Conservation (phyloP, 2,329 filamentous ascomycete species). For the Trichophyton benhamiae region DNA sequence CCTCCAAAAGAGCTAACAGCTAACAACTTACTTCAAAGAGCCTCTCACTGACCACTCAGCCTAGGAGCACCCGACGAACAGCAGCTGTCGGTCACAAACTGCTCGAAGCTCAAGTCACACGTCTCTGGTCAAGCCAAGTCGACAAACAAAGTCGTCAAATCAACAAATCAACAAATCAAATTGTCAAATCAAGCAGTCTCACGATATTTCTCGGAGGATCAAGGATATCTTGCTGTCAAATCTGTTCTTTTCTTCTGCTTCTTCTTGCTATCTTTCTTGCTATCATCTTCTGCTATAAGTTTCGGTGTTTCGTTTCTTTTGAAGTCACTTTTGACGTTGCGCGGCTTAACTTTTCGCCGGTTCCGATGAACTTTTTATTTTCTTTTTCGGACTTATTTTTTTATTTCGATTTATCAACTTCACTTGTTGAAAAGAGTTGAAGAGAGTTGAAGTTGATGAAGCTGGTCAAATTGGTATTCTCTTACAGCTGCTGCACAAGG, state of each 20-base stretch:
- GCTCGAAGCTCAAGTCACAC: too few relatives aligned
- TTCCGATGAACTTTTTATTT: conserved; percentile 4
- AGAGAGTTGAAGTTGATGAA: too few relatives aligned
- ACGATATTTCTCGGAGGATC: background rate
- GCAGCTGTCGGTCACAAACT: background rate
- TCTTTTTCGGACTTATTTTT: background rate
- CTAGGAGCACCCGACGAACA: background rate
- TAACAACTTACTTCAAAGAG: too few relatives aligned
- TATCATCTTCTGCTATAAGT: background rate
- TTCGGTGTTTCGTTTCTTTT: background rate
- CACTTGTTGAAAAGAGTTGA: too few relatives aligned
- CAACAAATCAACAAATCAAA: too few relatives aligned
- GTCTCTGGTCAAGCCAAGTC: too few relatives aligned
- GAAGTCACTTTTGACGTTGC: conserved; percentile 4
- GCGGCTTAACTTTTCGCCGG: conserved; percentile 6
- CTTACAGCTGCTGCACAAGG: background rate
- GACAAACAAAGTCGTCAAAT: too few relatives aligned
- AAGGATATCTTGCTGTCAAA: background rate
- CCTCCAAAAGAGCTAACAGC: too few relatives aligned
- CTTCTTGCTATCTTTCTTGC: background rate
- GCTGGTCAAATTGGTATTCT: background rate
- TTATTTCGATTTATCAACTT: background rate
- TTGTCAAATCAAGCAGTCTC: background rate
- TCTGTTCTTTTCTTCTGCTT: background rate
- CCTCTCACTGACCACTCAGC: background rate